phyloP scores from a whole-genome alignment of 2,329 filamentous ascomycete species.

The Penicillium occitanis region DNA sequence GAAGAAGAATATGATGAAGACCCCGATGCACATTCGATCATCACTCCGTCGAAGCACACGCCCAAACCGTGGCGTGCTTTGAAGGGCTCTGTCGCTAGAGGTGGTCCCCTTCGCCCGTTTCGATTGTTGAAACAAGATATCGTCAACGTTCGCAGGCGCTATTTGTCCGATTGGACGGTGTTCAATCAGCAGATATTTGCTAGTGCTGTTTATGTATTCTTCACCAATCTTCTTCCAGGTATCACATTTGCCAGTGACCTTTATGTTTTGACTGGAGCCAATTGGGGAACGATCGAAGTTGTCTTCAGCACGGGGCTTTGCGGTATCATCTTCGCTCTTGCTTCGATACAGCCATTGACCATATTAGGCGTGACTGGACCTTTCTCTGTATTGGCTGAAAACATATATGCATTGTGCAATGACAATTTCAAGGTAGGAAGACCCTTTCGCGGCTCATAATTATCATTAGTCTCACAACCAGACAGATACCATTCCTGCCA shows the following conservation, averaged over 20 bases:
- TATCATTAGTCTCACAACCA: neutral
- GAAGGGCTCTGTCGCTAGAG: constrained; percentile 34
- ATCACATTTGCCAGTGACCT: constrained; percentile 68
- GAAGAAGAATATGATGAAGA: constrained; percentile 22
- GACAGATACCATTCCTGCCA: constrained; percentile 59
- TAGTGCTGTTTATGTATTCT: constrained; percentile 65
- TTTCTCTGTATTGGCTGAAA: constrained; percentile 66
- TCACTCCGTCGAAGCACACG: constrained; percentile 40
- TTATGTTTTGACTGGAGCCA: constrained; percentile 61
- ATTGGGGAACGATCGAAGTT: constrained; percentile 67
- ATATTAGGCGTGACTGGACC: constrained; percentile 67
- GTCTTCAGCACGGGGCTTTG: constrained; percentile 66
- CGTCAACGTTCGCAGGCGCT: constrained; percentile 49
- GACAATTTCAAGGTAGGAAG: constrained; percentile 54
- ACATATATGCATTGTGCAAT: constrained; percentile 60
- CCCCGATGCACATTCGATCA: constrained; percentile 37
- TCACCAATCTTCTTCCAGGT: constrained; percentile 65
- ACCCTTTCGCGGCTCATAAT: neutral
- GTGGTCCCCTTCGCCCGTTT: constrained; percentile 53
- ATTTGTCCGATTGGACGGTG: constrained; percentile 55
- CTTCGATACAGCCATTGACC: constrained; percentile 63
- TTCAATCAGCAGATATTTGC: constrained; percentile 66
- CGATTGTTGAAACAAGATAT: constrained; percentile 55
- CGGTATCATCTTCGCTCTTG: constrained; percentile 62
- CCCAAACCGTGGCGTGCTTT: constrained; percentile 33